These are phyloP conservation scores for Hirsutella rhossiliensis DNA, from an alignment of 2,329 filamentous ascomycete species.

Conservation along the genomic window DNA sequence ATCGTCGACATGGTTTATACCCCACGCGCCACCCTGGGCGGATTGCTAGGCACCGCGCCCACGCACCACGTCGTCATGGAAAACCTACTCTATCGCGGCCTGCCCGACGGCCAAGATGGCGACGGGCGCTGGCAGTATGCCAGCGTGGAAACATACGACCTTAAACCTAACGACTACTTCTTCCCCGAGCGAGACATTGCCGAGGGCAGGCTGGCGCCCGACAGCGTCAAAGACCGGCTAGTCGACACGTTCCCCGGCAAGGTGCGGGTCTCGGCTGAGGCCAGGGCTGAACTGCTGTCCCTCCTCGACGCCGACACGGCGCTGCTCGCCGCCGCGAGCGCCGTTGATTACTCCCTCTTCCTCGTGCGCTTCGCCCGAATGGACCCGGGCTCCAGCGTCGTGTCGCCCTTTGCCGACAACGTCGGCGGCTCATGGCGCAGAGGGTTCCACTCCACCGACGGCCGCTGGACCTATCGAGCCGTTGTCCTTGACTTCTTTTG, in stretches of 20 bases:
- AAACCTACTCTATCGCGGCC: slow-evolving; percentile 53
- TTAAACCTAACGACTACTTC: slow-evolving; percentile 66
- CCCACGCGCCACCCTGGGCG: slow-evolving; percentile 43
- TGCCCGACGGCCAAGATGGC: slow-evolving; percentile 34
- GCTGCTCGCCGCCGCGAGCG: slow-evolving; percentile 49
- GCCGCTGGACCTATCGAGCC: slow-evolving; percentile 54
- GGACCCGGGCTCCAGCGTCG: background rate
- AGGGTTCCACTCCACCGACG: slow-evolving; percentile 48
- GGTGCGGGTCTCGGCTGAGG: slow-evolving; percentile 39
- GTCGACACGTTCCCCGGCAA: slow-evolving; percentile 58
- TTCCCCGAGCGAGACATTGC: slow-evolving; percentile 63
- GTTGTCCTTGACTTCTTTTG: slow-evolving; percentile 68
- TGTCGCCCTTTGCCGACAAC: slow-evolving; percentile 9
- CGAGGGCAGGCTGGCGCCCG: slow-evolving; percentile 47
- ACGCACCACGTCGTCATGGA: slow-evolving; percentile 71
- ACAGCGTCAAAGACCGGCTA: slow-evolving; percentile 53
- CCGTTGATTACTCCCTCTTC: slow-evolving; percentile 67
- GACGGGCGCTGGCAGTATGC: slow-evolving; percentile 17
- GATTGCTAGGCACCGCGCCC: slow-evolving; percentile 46
- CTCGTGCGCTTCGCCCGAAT: slow-evolving; percentile 36
- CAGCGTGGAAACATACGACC: slow-evolving; percentile 59
- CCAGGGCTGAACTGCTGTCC: slow-evolving; percentile 43
- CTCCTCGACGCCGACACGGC: slow-evolving; percentile 49
- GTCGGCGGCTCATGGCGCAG: slow-evolving; percentile 37
- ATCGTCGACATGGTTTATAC: slow-evolving; percentile 59